Evolutionary conservation across 805 yeast species (phyloP).

Genomic region (Metschnikowia kunwiensis): DNA sequence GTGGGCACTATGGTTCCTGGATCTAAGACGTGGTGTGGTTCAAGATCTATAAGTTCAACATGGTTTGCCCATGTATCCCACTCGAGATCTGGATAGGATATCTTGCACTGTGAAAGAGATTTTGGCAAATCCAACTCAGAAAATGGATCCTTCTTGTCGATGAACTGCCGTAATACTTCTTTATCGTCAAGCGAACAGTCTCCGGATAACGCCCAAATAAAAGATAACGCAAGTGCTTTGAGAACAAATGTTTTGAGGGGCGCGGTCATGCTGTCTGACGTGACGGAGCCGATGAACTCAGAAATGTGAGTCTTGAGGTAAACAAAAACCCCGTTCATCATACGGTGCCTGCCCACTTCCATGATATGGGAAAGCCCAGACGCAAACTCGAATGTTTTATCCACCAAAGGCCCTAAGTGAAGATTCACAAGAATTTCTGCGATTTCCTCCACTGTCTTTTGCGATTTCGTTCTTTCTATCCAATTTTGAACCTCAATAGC

Average conservation of each 20-base stretch:
- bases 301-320: slow-evolving; percentile 38
- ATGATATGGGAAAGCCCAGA: slow-evolving; percentile 46
- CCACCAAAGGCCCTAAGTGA: slow-evolving; percentile 1
- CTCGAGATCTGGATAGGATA: slow-evolving; percentile 42
- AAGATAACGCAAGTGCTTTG: slow-evolving; percentile 35
- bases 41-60: slow-evolving; percentile 46
- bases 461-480: slow-evolving; percentile 1
- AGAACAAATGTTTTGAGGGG: slow-evolving; percentile 28
- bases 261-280: slow-evolving; percentile 12
- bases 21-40: slow-evolving; percentile 54
- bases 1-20: slow-evolving; percentile 77
- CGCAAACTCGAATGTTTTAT: slow-evolving; percentile 25
- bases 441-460: slow-evolving; percentile 16
- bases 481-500: slow-evolving; percentile 4
- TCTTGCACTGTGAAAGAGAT: slow-evolving; percentile 39
- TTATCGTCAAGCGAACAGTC: slow-evolving; percentile 45
- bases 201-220: slow-evolving; percentile 67
- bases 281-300: slow-evolving; percentile 14
- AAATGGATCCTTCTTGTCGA: slow-evolving; percentile 23
- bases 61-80: slow-evolving; percentile 43
- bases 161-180: slow-evolving; percentile 29
- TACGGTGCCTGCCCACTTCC: slow-evolving; percentile 41
- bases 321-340: slow-evolving; percentile 38
- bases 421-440: slow-evolving; percentile 1
- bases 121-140: slow-evolving; percentile 9